A percentile compares a stretch with the other conserved stretches of the same genome.
Evolutionary conservation across 2,329 filamentous ascomycete species (phyloP).

Genomic region (Beauveria australis): DNA sequence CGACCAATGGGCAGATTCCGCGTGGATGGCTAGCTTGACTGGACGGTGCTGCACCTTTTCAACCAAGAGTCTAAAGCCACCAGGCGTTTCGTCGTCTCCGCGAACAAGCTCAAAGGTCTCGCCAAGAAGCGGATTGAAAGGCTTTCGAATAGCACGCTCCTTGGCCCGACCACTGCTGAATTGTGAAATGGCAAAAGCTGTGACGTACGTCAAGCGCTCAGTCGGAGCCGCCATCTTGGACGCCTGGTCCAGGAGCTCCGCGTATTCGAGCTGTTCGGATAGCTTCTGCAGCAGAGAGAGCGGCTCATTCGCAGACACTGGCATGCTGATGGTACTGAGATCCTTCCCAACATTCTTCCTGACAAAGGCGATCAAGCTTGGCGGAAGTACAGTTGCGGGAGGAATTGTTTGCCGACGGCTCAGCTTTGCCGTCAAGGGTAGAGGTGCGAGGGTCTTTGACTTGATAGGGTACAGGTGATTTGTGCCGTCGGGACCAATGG

Average conservation of each 20-base stretch:
- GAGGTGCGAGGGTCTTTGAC: conserved; percentile 66
- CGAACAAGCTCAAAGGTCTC: conserved; percentile 92
- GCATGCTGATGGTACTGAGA: conserved; percentile 93
- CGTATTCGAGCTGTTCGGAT: conserved; percentile 88
- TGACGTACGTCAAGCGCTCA: conserved; percentile 74
- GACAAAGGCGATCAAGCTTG: conserved; percentile 86
- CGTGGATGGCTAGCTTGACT: conserved; percentile 86
- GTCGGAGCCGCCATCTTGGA: conserved; percentile 49
- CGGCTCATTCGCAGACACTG: conserved; percentile 92
- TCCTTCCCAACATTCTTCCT: conserved; percentile 98
- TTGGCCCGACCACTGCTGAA: conserved; percentile 77
- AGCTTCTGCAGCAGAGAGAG: conserved; percentile 79
- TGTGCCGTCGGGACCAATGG: conserved; percentile 52
- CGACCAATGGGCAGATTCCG: conserved; percentile 78
- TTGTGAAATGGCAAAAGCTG: conserved; percentile 83
- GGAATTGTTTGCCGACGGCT: conserved; percentile 62
- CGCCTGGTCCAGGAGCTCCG: conserved; percentile 71
- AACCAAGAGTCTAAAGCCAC: conserved; percentile 81
- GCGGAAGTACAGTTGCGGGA: conserved; percentile 68
- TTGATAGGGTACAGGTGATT: conserved; percentile 60
- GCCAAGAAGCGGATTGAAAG: conserved; percentile 93
- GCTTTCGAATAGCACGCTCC: conserved; percentile 88
- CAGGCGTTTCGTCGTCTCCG: conserved; percentile 62
- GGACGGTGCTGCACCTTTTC: conserved; percentile 94
- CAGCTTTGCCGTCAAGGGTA: conserved; percentile 62